Evolutionary conservation across 1,284 basidiomycete genomes (phyloP).

Genomic region (Filobasidium uniguttulatum): DNA sequence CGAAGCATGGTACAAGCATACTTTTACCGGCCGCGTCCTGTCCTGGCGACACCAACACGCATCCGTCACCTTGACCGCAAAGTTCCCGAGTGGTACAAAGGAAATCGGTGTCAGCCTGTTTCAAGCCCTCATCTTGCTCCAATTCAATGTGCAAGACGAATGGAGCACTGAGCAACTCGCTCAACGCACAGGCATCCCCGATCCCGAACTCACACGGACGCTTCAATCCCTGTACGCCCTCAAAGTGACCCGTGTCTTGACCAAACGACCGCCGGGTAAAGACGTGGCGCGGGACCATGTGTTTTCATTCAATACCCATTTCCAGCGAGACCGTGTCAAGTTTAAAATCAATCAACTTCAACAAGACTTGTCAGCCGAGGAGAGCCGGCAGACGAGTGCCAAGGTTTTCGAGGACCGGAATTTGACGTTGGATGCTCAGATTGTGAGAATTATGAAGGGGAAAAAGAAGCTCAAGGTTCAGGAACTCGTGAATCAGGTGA

Average conservation of each 20-base stretch:
- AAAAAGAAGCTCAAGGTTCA: conserved; percentile 68
- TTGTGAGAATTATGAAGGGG: conserved; percentile 88
- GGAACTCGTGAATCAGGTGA: conserved; percentile 47
- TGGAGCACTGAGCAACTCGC: conserved; percentile 57
- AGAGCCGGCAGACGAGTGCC: conserved; percentile 66
- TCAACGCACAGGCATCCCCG: conserved; percentile 50
- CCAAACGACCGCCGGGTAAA: conserved; percentile 62
- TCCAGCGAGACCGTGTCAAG: conserved; percentile 63
- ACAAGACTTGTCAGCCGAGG: conserved; percentile 76
- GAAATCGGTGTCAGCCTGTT: conserved; percentile 83
- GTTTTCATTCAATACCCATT: conserved; percentile 70
- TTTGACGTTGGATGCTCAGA: conserved; percentile 76
- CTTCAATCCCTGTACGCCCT: conserved; percentile 75
- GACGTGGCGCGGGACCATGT: conserved; percentile 65
- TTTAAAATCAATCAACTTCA: conserved; percentile 96
- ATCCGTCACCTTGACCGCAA: conserved; percentile 55
- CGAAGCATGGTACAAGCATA: conserved; percentile 47
- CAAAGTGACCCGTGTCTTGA: conserved; percentile 60
- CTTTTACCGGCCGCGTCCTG: conserved; percentile 43
- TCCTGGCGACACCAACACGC: conserved; percentile 73
- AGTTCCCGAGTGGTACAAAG: conserved; percentile 58
- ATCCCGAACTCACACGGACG: conserved; percentile 68
- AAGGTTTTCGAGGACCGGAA: conserved; percentile 78
- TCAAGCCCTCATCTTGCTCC: conserved; percentile 71
- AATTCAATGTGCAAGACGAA: conserved; percentile 60